Evolutionary conservation across 306 rosid species (phyloP).

Genomic region (Carpinus viminea): DNA sequence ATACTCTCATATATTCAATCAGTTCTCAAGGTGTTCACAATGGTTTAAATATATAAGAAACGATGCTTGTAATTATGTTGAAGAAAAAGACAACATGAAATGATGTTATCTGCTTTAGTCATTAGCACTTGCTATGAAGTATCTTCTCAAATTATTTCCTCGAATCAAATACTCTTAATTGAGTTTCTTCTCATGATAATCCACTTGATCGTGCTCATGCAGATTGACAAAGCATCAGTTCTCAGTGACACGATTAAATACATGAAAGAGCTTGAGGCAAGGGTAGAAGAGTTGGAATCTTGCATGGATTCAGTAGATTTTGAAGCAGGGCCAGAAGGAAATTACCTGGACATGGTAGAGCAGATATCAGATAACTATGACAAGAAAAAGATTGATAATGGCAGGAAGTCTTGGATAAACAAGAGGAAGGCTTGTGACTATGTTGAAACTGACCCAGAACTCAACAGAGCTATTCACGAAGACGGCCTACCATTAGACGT

Average conservation of each 20-base stretch:
- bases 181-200: neutral
- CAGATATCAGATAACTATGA: constrained; percentile 66
- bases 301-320: constrained; percentile 49
- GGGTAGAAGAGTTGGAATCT: constrained; percentile 76
- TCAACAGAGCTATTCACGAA: constrained; percentile 22
- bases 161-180: constrained; percentile 4
- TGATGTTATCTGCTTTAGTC: neutral
- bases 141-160: neutral
- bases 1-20: neutral
- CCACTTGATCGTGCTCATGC: constrained; percentile 12
- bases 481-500: constrained; percentile 46
- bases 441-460: constrained; percentile 41
- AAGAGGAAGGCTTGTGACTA: constrained; percentile 71
- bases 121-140: neutral
- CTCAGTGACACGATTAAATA: constrained; percentile 63
- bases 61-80: neutral
- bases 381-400: constrained; percentile 34
- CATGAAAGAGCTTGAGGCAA: constrained; percentile 71
- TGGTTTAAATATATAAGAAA: neutral
- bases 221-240: constrained; percentile 63
- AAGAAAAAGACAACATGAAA: neutral
- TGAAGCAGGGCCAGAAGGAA: constrained; percentile 50
- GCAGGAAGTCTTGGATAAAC: constrained; percentile 44
- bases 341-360: constrained; percentile 43
- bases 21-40: neutral